A percentile compares a stretch with the other conserved stretches of the same genome.
Conservation (phyloP, 306 rosid species). For the Cercis canadensis region DNA sequence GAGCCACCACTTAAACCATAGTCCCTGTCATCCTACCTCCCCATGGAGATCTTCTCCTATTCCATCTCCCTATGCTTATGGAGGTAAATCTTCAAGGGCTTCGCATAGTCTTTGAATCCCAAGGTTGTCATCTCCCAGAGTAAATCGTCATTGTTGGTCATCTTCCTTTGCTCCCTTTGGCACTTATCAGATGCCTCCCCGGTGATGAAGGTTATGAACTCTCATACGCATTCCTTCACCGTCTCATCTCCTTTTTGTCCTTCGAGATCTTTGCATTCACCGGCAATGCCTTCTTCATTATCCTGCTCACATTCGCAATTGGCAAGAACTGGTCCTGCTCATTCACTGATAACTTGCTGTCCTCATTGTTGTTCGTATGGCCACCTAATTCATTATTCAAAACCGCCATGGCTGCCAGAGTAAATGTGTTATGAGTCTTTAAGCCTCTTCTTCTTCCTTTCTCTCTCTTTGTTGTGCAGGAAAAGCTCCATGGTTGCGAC, state of each 20-base stretch:
- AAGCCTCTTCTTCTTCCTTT: too few relatives aligned
- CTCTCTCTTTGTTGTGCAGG: too few relatives aligned
- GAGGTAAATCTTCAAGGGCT: conserved; percentile 64
- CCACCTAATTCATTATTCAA: conserved; percentile 71
- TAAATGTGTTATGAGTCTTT: too few relatives aligned
- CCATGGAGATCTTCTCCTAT: conserved; percentile 53
- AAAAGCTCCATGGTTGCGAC: too few relatives aligned
- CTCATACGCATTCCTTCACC: conserved; percentile 73
- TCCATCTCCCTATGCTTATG: conserved; percentile 69
- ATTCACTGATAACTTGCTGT: conserved; percentile 53
- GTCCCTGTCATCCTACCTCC: conserved; percentile 60
- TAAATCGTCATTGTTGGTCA: conserved; percentile 73
- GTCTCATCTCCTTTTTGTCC: conserved; percentile 75
- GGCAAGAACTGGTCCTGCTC: conserved; percentile 73
- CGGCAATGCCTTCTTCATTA: conserved; percentile 75
- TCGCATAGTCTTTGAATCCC: conserved; percentile 70
- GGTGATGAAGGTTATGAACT: conserved; percentile 75
- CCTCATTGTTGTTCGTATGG: conserved; percentile 1
- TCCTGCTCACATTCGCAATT: conserved; percentile 74
- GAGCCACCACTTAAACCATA: not conserved
- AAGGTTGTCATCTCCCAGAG: conserved; percentile 78
- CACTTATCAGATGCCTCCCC: conserved; percentile 82
- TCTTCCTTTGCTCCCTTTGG: conserved; percentile 71
- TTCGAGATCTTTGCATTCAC: conserved; percentile 79
- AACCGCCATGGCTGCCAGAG: conserved; percentile 66